Base-by-base conservation (phyloP, 257 asterid genomes). In the Lycium ferocissimum region DNA sequence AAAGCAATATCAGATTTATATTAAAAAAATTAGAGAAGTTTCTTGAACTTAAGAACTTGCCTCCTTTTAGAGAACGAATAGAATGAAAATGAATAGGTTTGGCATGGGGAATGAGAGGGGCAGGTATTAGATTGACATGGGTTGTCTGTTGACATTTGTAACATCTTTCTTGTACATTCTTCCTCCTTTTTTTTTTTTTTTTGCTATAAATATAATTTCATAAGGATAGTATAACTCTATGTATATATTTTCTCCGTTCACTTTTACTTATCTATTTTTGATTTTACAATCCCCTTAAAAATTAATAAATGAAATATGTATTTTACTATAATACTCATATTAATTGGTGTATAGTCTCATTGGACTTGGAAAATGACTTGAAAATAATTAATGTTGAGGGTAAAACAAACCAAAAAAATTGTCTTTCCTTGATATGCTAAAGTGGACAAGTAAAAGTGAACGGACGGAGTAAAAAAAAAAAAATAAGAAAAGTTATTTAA, bases 71-170 rank as follows among this genome's bases (percentile, higher is more conserved):
- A n/a, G 45, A 47, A 17, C 11, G 17, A 22, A 63, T 43, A 45
- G 35, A 45, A 70, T 40, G 1, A 71, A 40, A 45, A 70, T 40
- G 1, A 71, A 40, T 40, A 71, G 54, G 35, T 71, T 71, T 40
- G 79, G 56, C 37, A 43, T 72, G 80, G 79, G 69, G 37, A 72
- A 18, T 43, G 80, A 72, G 37, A 43, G 37, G 4, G 37, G 9
- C 37, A 43, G 79, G 79, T 71, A 38, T 70, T 70, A 70, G 13
- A 15, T 65, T 40, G 80, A 59, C 59, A 73, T 73, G 59, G 40
- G 80, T 2, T 20, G 80, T 73, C 40, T 73, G 5, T 72, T 9
- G 54, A 70, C 53, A 17, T 70, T 40, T 7, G 51, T 63, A 26
- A 66, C 73, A 33, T 66, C 45, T 62, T 20, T 59, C 59, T 54